phyloP scores from a whole-genome alignment of 495 filamentous ascomycete genomes.

The Pseudoneurospora amorphoporcata region DNA sequence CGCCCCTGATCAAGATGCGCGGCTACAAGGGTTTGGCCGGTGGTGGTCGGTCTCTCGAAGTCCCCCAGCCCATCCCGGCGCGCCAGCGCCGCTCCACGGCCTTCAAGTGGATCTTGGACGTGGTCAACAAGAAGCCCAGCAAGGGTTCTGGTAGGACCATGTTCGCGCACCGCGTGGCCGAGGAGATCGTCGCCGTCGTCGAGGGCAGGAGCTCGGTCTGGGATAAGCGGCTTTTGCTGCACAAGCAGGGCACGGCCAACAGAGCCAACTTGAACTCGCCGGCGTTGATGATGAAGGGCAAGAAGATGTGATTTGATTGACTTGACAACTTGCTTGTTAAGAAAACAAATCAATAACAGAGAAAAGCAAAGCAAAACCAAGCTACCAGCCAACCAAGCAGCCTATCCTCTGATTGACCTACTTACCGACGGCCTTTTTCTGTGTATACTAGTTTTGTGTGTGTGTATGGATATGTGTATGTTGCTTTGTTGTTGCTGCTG shows the following conservation, averaged over 20 bases:
- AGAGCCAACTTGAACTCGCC: slow-evolving; percentile 55
- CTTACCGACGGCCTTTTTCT: not conserved
- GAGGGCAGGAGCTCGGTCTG: slow-evolving; percentile 77
- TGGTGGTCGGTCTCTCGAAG: slow-evolving; percentile 73
- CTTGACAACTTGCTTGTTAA: not conserved
- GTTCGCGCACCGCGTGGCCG: slow-evolving; percentile 70
- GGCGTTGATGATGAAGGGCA: slow-evolving; percentile 3
- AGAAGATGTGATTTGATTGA: not conserved
- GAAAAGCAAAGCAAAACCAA: not conserved
- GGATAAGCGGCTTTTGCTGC: slow-evolving; percentile 62
- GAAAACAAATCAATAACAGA: not conserved
- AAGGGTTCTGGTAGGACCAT: slow-evolving; percentile 48
- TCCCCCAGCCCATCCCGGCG: slow-evolving; percentile 65
- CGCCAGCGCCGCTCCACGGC: slow-evolving; percentile 69
- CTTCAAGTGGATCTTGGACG: slow-evolving; percentile 79
- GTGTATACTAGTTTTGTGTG: not conserved
- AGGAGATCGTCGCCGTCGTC: slow-evolving; percentile 78
- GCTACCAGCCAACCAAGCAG: too few species aligned
- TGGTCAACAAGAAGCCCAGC: slow-evolving; percentile 59
- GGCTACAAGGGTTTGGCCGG: slow-evolving; percentile 67
- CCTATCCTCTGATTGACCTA: not conserved
- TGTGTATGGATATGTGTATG: not conserved
- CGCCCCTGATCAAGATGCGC: slow-evolving; percentile 72
- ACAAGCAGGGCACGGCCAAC: slow-evolving; percentile 62
- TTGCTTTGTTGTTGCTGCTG: not conserved